Conservation (phyloP, 345 rosid genomes). For the Excoecaria cochinchinensis region DNA sequence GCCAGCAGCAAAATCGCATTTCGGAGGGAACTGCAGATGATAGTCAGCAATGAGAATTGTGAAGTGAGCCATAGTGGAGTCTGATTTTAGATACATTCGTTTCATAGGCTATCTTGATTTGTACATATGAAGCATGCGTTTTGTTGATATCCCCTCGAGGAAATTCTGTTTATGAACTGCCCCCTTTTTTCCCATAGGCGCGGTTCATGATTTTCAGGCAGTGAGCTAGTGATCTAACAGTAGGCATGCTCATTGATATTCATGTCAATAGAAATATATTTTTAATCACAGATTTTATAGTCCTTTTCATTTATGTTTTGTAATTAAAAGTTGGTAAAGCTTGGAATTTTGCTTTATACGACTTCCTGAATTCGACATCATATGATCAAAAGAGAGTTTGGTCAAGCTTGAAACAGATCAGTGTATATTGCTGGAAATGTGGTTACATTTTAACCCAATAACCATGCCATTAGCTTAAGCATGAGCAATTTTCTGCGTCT, state of each 20-base stretch:
- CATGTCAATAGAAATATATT: conserved; percentile 5
- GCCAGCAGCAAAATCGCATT: not conserved
- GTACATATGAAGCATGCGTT: conserved; percentile 35
- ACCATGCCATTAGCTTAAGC: too few relatives aligned
- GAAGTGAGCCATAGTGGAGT: not conserved
- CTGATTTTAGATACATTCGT: not conserved
- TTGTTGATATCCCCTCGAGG: not conserved
- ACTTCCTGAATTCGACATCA: too few relatives aligned
- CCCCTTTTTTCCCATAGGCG: conserved; percentile 6
- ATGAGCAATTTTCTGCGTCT: too few relatives aligned
- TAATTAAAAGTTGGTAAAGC: too few relatives aligned
- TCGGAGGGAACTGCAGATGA: not conserved
- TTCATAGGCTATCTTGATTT: conserved; percentile 32
- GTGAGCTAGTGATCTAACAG: conserved; percentile 12
- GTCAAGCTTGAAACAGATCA: too few relatives aligned
- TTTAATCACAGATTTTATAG: too few relatives aligned
- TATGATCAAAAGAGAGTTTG: too few relatives aligned
- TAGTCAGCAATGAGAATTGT: not conserved
- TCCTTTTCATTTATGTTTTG: too few relatives aligned
- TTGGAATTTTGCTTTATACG: too few relatives aligned
- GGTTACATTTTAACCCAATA: too few relatives aligned
- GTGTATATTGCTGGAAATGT: too few relatives aligned
- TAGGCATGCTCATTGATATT: not conserved
- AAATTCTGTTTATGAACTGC: conserved; percentile 3
- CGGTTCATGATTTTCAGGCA: conserved; percentile 10